A percentile compares a stretch with the other conserved stretches of the same genome.
phyloP scores from a whole-genome alignment of 1,139 yeast genomes.

The Kodamaea alishanica region DNA sequence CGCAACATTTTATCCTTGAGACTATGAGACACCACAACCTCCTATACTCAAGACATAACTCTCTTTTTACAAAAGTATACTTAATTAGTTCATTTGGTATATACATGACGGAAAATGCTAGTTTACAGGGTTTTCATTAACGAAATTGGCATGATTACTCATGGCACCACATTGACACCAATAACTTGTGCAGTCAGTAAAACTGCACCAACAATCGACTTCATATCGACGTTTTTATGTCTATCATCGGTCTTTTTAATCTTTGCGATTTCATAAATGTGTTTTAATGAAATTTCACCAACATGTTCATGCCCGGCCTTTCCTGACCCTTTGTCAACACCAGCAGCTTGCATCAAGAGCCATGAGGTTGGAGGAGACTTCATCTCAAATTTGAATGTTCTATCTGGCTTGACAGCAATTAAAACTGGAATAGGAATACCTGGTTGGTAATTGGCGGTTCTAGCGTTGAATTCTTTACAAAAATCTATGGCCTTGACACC shows the following conservation, averaged over 20 bases:
- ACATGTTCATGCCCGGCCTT: constrained; percentile 47
- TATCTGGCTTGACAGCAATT: constrained; percentile 85
- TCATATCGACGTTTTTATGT: constrained; percentile 67
- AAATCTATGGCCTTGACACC: constrained; percentile 99
- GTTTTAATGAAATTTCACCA: constrained; percentile 80
- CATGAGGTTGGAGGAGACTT: constrained; percentile 93
- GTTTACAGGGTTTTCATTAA: too few relatives aligned
- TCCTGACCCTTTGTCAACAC: constrained; percentile 74
- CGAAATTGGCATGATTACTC: constrained; percentile 10
- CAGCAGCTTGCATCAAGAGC: constrained; percentile 80
- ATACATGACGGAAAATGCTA: too few relatives aligned
- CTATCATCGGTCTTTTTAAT: constrained; percentile 84
- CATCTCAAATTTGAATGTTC: constrained; percentile 81
- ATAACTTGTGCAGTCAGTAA: constrained; percentile 84
- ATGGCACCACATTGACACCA: constrained; percentile 80
- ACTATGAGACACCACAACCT: too few relatives aligned
- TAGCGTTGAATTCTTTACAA: constrained; percentile 96
- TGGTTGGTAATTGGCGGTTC: constrained; percentile 81
- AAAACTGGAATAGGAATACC: constrained; percentile 89
- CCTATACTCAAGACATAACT: too few relatives aligned
- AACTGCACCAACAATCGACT: constrained; percentile 76
- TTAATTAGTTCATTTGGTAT: too few relatives aligned
- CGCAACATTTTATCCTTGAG: too few relatives aligned
- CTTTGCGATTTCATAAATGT: constrained; percentile 91
- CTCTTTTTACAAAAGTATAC: too few relatives aligned